Percentiles rank a stretch among this genome's conserved stretches.
Evolutionary conservation across 108 stramenopile genomes (phyloP).

Genomic region (Skeletonema tropicum): DNA sequence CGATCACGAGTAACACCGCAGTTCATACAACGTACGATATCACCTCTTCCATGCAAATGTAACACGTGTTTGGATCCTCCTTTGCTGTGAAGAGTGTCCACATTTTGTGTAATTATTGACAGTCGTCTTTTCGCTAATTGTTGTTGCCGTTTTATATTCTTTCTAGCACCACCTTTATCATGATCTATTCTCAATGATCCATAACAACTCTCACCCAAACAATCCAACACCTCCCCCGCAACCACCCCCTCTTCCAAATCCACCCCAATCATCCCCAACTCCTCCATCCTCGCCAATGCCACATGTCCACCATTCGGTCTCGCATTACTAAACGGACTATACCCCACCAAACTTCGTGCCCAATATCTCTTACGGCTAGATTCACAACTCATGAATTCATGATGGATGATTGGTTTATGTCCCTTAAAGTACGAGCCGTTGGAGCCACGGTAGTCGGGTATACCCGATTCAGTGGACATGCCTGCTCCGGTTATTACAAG

Average conservation of each 20-base stretch:
- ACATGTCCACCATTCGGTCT: constrained; percentile 84
- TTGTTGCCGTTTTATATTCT: background rate
- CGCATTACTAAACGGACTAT: constrained; percentile 71
- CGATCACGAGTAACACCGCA: constrained; percentile 79
- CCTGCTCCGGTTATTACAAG: constrained; percentile 94
- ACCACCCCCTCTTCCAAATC: constrained; percentile 41
- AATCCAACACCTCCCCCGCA: constrained; percentile 28
- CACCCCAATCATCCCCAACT: constrained; percentile 61
- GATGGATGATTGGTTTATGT: constrained; percentile 97
- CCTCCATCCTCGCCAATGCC: constrained; percentile 86
- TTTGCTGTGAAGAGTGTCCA: constrained; percentile 91
- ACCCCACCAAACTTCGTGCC: constrained; percentile 94
- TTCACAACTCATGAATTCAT: constrained; percentile 85
- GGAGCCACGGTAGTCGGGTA: constrained; percentile 97
- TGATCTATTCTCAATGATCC: background rate
- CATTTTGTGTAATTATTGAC: constrained; percentile 95
- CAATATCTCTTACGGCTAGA: constrained; percentile 90
- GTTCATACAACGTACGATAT: constrained; percentile 83
- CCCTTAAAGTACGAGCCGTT: constrained; percentile 92
- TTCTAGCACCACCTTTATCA: background rate
- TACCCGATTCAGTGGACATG: constrained; percentile 94
- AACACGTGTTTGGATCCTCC: constrained; percentile 85
- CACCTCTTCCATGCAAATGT: constrained; percentile 91
- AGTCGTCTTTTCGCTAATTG: constrained; percentile 18
- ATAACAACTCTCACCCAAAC: constrained; percentile 19